Percentiles rank a stretch among this genome's conserved stretches.
These are phyloP conservation scores for Pestalotiopsis sp. DNA, from an alignment of 2,329 filamentous ascomycete species.

Conservation along the genomic window DNA sequence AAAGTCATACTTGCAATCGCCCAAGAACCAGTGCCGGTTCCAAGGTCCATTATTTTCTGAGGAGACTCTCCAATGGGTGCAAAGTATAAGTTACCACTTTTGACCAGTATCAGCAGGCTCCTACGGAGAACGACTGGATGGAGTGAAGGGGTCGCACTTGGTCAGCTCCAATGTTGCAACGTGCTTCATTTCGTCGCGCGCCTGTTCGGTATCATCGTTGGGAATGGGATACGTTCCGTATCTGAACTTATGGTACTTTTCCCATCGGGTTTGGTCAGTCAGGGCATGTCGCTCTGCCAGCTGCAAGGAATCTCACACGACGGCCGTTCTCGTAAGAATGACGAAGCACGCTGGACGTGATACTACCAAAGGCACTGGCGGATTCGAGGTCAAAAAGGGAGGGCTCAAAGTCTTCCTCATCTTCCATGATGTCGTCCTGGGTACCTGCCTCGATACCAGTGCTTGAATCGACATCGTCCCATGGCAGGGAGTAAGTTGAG, in stretches of 20 bases:
- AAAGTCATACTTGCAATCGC: constrained; percentile 33
- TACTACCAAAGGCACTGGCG: constrained; percentile 23
- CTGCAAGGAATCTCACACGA: constrained; percentile 26
- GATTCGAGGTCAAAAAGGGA: constrained; percentile 33
- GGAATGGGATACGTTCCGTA: constrained; percentile 38
- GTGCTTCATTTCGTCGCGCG: constrained; percentile 41
- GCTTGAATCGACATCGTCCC: not conserved
- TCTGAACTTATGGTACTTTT: constrained; percentile 35
- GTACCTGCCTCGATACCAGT: constrained; percentile 18
- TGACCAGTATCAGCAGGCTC: not conserved
- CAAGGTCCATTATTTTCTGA: constrained; percentile 27
- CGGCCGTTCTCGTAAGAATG: constrained; percentile 38
- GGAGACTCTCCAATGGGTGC: constrained; percentile 22
- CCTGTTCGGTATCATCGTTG: constrained; percentile 41
- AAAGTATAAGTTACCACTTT: constrained; percentile 19
- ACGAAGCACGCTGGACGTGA: constrained; percentile 36
- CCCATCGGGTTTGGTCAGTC: not conserved
- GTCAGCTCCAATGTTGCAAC: constrained; percentile 39
- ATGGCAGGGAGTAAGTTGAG: constrained; percentile 2
- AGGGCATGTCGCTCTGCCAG: not conserved
- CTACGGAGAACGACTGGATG: not conserved
- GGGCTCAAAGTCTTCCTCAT: constrained; percentile 36
- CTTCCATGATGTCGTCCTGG: constrained; percentile 31
- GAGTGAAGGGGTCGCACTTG: not conserved
- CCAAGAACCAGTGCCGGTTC: constrained; percentile 46